Conservation (phyloP, 495 filamentous ascomycete species). For the Xylaria flabelliformis region DNA sequence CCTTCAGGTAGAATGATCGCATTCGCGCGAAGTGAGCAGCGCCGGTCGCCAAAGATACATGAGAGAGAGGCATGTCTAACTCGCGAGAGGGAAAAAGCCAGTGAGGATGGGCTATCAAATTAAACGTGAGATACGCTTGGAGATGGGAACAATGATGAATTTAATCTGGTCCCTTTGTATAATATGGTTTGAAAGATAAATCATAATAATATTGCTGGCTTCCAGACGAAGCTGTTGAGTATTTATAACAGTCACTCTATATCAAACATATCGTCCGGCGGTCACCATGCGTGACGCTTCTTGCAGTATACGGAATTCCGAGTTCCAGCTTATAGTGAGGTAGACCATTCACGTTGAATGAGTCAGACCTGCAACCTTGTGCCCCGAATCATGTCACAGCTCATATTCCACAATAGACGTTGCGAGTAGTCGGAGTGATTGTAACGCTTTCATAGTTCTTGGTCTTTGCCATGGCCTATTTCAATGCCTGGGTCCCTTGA, state of each 20-base stretch:
- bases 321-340: neutral
- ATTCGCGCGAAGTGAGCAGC: conserved; percentile 40
- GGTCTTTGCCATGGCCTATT: neutral
- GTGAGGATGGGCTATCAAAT: neutral
- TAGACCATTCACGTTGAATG: neutral
- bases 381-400: neutral
- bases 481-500: neutral
- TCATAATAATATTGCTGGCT: neutral
- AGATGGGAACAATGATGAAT: neutral
- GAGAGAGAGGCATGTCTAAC: conserved; percentile 38
- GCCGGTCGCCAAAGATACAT: conserved; percentile 41
- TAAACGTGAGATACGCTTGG: neutral
- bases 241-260: neutral
- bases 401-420: neutral
- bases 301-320: conserved; percentile 6
- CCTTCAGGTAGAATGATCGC: conserved; percentile 48
- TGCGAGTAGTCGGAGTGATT: neutral
- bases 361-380: neutral
- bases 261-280: neutral
- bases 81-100: neutral
- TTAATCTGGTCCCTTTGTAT: neutral
- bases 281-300: neutral
- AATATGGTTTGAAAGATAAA: neutral
- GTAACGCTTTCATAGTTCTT: neutral
- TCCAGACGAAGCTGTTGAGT: neutral